phyloP scores from a whole-genome alignment of 1,139 yeast genomes.

The Suhomyces taliae region DNA sequence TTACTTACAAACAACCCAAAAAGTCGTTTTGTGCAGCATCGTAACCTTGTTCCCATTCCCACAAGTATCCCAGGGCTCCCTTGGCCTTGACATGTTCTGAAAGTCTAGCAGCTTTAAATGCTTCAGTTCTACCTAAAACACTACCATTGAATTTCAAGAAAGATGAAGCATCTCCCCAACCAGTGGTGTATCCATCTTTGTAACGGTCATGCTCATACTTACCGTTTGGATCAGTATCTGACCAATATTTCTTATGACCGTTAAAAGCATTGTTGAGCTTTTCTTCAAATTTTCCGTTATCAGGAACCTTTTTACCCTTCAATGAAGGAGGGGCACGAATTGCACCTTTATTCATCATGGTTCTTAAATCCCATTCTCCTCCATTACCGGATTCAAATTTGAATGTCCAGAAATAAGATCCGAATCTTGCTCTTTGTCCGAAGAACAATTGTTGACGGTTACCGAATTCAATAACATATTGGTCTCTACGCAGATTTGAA shows the following conservation, averaged over 20 bases:
- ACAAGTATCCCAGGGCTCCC: slow-evolving; percentile 57
- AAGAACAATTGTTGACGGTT: slow-evolving; percentile 45
- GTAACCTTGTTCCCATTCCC: slow-evolving; percentile 93
- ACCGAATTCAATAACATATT: slow-evolving; percentile 41
- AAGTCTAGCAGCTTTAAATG: slow-evolving; percentile 58
- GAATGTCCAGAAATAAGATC: slow-evolving; percentile 87
- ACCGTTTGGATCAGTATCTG: slow-evolving; percentile 52
- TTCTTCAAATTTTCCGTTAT: slow-evolving; percentile 44
- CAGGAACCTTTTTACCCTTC: slow-evolving; percentile 32
- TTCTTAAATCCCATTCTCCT: slow-evolving; percentile 93
- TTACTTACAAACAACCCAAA: slow-evolving; percentile 10
- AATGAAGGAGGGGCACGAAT: slow-evolving; percentile 31
- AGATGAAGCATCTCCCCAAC: slow-evolving; percentile 67
- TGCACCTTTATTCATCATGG: slow-evolving; percentile 71
- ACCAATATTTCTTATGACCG: slow-evolving; percentile 70
- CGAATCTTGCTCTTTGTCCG: slow-evolving; percentile 56
- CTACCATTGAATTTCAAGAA: slow-evolving; percentile 74
- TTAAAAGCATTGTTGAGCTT: slow-evolving; percentile 37
- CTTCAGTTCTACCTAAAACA: slow-evolving; percentile 66
- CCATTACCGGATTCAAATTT: slow-evolving; percentile 88
- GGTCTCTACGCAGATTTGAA: slow-evolving; percentile 44
- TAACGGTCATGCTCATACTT: slow-evolving; percentile 79
- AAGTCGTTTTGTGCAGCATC: slow-evolving; percentile 54
- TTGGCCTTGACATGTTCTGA: slow-evolving; percentile 56
- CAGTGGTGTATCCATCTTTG: slow-evolving; percentile 72